Base-by-base conservation (phyloP, 2,329 filamentous ascomycete genomes). In the Chaetomiaceae sp. region DNA sequence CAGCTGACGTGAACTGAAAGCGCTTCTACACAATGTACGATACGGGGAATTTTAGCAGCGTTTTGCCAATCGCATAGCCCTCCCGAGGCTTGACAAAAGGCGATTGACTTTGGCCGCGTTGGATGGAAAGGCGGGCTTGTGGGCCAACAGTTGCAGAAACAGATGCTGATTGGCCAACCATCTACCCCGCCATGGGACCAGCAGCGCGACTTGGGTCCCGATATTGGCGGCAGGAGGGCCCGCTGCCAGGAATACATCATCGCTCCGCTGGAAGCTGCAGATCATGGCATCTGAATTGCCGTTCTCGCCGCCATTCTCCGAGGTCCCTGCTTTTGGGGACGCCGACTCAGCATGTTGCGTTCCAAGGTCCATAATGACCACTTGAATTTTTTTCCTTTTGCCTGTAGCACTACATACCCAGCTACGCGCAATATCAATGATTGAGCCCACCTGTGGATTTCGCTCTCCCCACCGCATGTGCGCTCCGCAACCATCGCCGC, bases 191-290 rank as follows among this genome's bases (percentile, higher is more conserved):
- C 47, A 36, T 36, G 4, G 13, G n/a, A n/a, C 33, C 30, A 33
- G 5, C 33, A 9, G n/a, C n/a, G n/a, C 32, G 11, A 33, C 32
- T 33, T 33, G 6, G 10, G 10, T 10, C 10, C 5, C 13, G 33
- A 18, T n/a, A 36, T n/a, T 36, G 14, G 6, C 9, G 3, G 36
- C 18, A 29, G 13, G 16, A 41, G 50, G 50, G 29, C 30, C 36
- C 34, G 33, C 25, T 25, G 51, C 32, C 32, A 18, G 18, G 14
- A 44, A 36, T 30, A 53, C 51, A 53, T 53, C 51, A 53, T 44
- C 30, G 9, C 32, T 45, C 32, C n/a, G 25, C 25, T 16, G 18
- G 29, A 29, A 30, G 30, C 4, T 38, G 38, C 45, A 44, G 51
- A 53, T 53, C 44, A 23, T 40, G 29, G 50, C 42, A 33, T 36